Evolutionary conservation across 768 basidiomycete species (phyloP), one percentile per base, ranked within the genome.

Genomic region (Lactarius hengduanensis): DNA sequence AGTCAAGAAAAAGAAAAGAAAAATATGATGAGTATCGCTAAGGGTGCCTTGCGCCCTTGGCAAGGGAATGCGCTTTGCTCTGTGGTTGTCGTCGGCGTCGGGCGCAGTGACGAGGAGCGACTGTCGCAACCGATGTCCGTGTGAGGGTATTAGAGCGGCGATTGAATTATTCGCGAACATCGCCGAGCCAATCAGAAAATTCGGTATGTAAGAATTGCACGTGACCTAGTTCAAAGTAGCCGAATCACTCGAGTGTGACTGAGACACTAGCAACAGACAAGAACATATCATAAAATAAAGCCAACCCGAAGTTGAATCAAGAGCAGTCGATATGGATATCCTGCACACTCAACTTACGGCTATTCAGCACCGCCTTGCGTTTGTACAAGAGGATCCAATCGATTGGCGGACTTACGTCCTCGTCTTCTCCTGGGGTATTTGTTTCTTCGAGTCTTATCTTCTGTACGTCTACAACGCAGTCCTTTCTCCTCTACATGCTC

Each of bases 321-420:
- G 36, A 13, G 38, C 38, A 6, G 40, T 54, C 26, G 57, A 16
- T 4, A 71, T 71, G 70, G 70, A 71, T 41, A 20, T 66, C 30
- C 50, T 71, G 16, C 64, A 71, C 68, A 30, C 61, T 3, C 59
- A 66, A 38, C 57, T 71, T 36, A 36, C 57, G 22, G 65, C 76
- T 36, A 75, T 93, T 36, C 87, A 91, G 75, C 79, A 77, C 20
- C 81, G 80, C 20, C 81, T 94, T 28, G 81, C 90, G 16, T 94
- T 90, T 72, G 90, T 94, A 38, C 78, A 86, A 5, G 83, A 83
- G 0, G 87, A 91, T 36, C 80, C 86, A 4, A 87, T 93, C 47
- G 82, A 92, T 76, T 97, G 92, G 88, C 89, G 92, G 74, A 76
- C 82, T 64, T 89, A 90, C 72, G 90, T 94, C n/a, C 87, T 95